Base-by-base conservation (phyloP, 352 stramenopile genomes). In the Phytophthora hibernalis region DNA sequence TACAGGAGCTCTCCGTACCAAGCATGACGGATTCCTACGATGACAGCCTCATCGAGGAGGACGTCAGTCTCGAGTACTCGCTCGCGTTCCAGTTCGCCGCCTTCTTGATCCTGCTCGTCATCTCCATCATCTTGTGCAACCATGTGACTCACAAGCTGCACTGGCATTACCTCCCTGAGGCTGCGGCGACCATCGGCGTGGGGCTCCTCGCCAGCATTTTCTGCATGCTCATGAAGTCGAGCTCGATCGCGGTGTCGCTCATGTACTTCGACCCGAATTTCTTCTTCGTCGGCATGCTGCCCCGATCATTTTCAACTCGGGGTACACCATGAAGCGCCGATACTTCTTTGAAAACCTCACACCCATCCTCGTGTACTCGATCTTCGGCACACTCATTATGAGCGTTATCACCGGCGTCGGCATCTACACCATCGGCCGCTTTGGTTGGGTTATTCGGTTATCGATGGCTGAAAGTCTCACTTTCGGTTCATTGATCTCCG, bases 271-370 rank as follows among this genome's bases (percentile, higher is more conserved):
- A 95, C 71, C 87, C 91, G 11, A 92, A 92, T 63, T 78, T 98
- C 22, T 99, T 99, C 73, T 98, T 98, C 61, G 81, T 98, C 10
- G 87, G 81, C 2, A 72, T 98, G 55, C 79, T 98, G 9, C 95
- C 96, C 94, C 93, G 16, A 98, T 98, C 61, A 97, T 98, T 59
- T 98, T 98, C 80, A 98, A 98, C 76, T 97, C 85, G 22, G 94
- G 84, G 16, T 98, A 96, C 80, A 91, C 91, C 18, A 91, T 98
- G 76, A 95, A 97, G 66, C 83, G 85, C 54, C 85, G 93, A 37
- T 89, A 97, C 53, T 98, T 98, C 57, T 97, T 98, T 60, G 83
- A 93, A 52, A 95, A 98, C 70, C 90, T 98, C 61, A 80, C 65
- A 18, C 85, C 92, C 2, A 98, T 98, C 58, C 70, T 95, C 16